phyloP scores from a whole-genome alignment of 305 asterid genomes.

The Fraxinus baroniana region DNA sequence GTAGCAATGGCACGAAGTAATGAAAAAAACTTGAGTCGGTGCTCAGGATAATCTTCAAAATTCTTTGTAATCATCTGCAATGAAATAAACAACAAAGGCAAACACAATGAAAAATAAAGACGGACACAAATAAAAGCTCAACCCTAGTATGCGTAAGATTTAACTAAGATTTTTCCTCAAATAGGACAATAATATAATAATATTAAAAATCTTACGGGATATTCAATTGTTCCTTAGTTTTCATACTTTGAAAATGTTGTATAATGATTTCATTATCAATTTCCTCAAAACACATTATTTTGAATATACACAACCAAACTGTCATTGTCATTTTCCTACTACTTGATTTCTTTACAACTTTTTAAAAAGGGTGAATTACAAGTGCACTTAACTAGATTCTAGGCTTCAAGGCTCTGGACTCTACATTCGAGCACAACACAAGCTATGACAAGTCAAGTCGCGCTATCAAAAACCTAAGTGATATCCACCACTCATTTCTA shows the following conservation, averaged over 20 bases:
- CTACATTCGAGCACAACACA: neutral
- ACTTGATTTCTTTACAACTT: neutral
- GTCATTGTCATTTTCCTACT: neutral
- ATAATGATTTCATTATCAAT: neutral
- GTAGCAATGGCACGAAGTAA: constrained; percentile 92
- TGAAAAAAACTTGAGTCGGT: constrained; percentile 93
- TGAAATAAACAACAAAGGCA: constrained; percentile 11
- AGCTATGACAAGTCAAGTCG: neutral
- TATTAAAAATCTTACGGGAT: neutral
- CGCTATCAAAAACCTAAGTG: neutral
- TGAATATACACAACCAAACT: neutral
- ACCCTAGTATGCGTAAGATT: neutral
- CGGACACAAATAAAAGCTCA: neutral
- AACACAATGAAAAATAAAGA: neutral
- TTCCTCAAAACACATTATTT: neutral
- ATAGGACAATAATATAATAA: neutral
- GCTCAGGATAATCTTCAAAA: constrained; percentile 99
- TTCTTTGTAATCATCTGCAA: constrained; percentile 94
- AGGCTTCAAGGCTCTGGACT: neutral
- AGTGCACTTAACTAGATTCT: neutral
- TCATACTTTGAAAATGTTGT: neutral
- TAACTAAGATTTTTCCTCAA: neutral
- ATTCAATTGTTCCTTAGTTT: neutral
- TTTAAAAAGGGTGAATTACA: neutral
- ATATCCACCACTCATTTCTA: neutral